A percentile compares a stretch with the other conserved stretches of the same genome.
Conservation (phyloP, 441 rosid species). For the Syzygium syzygioides region DNA sequence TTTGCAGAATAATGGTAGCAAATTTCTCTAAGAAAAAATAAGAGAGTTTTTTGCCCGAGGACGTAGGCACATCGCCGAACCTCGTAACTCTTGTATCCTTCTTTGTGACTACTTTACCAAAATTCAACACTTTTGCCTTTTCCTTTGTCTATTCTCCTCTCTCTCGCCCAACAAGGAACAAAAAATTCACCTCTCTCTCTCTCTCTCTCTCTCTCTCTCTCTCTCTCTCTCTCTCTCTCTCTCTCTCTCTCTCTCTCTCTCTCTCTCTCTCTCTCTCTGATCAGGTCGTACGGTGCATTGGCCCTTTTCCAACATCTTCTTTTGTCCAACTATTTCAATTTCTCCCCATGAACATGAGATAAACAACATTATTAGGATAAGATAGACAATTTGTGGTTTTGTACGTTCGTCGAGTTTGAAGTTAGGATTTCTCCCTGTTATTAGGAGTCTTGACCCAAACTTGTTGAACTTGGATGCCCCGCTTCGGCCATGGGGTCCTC, state of each 20-base stretch:
- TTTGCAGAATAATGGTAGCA: too few species aligned
- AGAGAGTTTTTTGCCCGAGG: too few species aligned
- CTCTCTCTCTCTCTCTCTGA: constrained; percentile 13
- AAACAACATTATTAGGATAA: not conserved
- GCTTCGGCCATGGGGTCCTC: not conserved
- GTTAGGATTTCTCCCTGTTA: not conserved
- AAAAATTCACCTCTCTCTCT: constrained; percentile 11
- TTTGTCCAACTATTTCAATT: not conserved
- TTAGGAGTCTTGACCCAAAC: not conserved
- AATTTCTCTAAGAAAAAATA: too few species aligned
- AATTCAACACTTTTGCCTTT: not conserved
- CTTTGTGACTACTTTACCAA: too few species aligned
- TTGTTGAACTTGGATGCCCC: not conserved
- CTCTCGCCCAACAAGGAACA: not conserved
- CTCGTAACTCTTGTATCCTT: too few species aligned
- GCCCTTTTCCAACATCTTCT: not conserved
- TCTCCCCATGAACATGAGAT: not conserved
- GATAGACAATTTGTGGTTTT: not conserved
- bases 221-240: too few species aligned
- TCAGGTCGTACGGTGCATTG: not conserved
- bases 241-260: not conserved
- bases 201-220: not conserved
- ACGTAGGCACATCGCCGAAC: too few species aligned
- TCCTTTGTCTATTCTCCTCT: not conserved
- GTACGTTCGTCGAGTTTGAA: not conserved